Conservation (phyloP, 768 basidiomycete species). For the Leccinellum albellum region DNA sequence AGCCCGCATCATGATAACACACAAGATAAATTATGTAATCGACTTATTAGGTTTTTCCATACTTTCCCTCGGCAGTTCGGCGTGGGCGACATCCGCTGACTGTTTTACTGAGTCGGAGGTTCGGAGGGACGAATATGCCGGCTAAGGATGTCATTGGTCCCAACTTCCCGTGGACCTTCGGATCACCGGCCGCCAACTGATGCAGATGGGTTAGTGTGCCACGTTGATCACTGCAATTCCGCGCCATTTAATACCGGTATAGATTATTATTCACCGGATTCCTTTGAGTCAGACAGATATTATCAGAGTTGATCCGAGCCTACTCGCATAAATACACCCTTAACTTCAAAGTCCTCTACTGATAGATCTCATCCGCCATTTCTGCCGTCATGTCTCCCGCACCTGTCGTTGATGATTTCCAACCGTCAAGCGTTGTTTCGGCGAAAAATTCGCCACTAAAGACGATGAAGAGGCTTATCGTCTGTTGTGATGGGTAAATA, state of each 20-base stretch:
- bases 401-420: constrained; percentile 2
- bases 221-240: background rate
- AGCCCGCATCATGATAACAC: too few relatives aligned
- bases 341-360: background rate
- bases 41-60: background rate
- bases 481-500: constrained; percentile 73
- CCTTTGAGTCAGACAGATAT: background rate
- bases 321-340: constrained; percentile 25
- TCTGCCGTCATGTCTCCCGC: constrained; percentile 17
- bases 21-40: background rate
- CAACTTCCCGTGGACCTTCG: background rate
- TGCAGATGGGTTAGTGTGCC: background rate
- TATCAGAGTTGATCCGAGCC: background rate
- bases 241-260: background rate
- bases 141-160: too few relatives aligned
- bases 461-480: constrained; percentile 55
- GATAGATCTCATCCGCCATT: background rate
- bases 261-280: background rate
- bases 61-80: background rate
- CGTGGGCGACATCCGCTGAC: background rate
- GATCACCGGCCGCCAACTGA: background rate
- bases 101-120: background rate
- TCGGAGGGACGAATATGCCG: background rate
- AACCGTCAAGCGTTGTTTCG: background rate
- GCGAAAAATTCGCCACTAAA: background rate